Evolutionary conservation across 2,329 filamentous ascomycete genomes (phyloP).

Genomic region (Fusarium haematococcum): DNA sequence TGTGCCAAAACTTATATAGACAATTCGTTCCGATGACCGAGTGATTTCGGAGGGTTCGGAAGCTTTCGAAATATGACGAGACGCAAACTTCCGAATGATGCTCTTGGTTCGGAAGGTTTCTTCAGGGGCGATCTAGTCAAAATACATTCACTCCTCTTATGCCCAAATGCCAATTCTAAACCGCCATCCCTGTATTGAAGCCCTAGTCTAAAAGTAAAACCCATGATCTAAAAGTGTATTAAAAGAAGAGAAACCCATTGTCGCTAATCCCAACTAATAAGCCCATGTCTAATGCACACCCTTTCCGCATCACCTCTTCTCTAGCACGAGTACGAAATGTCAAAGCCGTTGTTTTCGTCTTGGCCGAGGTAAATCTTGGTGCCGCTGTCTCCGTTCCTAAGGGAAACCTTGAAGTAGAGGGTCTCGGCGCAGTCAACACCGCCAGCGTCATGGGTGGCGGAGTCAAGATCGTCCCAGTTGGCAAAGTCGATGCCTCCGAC

Average conservation of each 20-base stretch:
- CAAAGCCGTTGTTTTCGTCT: slow-evolving; percentile 43
- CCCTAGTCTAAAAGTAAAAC: neutral
- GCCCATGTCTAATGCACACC: neutral
- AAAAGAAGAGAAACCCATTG: neutral
- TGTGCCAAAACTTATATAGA: neutral
- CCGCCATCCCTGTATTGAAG: neutral
- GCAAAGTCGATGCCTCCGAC: slow-evolving; percentile 45
- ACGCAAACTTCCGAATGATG: neutral
- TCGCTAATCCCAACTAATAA: neutral
- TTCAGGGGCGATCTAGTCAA: neutral
- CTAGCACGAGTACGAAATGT: neutral
- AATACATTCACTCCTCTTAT: neutral
- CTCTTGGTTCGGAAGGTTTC: neutral
- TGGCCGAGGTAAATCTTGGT: slow-evolving; percentile 46
- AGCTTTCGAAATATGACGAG: neutral
- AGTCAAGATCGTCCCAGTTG: slow-evolving; percentile 40
- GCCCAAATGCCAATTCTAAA: neutral
- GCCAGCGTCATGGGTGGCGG: slow-evolving; percentile 35
- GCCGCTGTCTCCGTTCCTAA: slow-evolving; percentile 33
- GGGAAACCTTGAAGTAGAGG: slow-evolving; percentile 43
- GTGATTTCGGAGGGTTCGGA: neutral
- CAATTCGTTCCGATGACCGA: neutral
- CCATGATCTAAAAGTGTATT: neutral
- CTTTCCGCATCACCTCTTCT: neutral
- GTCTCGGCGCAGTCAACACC: slow-evolving; percentile 43